Evolutionary conservation across 2,329 filamentous ascomycete genomes (phyloP).

Genomic region (Tolypocladium pustulatum): DNA sequence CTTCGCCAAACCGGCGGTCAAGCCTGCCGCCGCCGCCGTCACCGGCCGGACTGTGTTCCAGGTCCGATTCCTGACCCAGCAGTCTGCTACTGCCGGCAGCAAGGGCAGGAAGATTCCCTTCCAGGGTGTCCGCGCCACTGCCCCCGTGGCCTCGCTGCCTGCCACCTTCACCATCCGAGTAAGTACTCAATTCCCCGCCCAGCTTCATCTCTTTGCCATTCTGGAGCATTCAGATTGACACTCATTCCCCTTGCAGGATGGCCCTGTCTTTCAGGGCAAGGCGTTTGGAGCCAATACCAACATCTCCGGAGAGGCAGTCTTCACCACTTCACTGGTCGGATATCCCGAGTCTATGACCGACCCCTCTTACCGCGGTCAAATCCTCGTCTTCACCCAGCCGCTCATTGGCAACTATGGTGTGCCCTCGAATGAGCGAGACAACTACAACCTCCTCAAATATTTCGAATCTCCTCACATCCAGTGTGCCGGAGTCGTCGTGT

Average conservation of each 20-base stretch:
- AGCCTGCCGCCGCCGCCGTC: constrained; percentile 28
- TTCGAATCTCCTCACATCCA: constrained; percentile 98
- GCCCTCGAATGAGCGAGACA: constrained; percentile 72
- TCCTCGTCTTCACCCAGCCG: constrained; percentile 95
- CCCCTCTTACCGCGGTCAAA: constrained; percentile 84
- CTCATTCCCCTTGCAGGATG: constrained; percentile 47
- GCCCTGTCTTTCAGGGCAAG: constrained; percentile 90
- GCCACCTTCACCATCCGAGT: constrained; percentile 94
- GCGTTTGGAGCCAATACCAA: constrained; percentile 95
- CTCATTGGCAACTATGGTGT: constrained; percentile 98
- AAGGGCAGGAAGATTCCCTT: constrained; percentile 58
- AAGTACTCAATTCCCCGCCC: constrained; percentile 19
- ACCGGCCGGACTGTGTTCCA: constrained; percentile 28
- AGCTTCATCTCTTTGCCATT: not conserved
- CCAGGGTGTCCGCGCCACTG: constrained; percentile 44
- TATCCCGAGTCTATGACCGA: constrained; percentile 94
- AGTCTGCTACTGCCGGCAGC: constrained; percentile 50
- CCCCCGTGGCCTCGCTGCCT: constrained; percentile 45
- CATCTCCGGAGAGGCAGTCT: constrained; percentile 95
- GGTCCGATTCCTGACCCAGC: constrained; percentile 23
- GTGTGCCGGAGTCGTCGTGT: constrained; percentile 89
- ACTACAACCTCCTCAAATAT: constrained; percentile 88
- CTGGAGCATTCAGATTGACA: not conserved
- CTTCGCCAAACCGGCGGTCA: constrained; percentile 42
- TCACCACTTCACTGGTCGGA: constrained; percentile 94